phyloP scores from a whole-genome alignment of 352 stramenopile genomes.

The Nannochloropsis limnetica region DNA sequence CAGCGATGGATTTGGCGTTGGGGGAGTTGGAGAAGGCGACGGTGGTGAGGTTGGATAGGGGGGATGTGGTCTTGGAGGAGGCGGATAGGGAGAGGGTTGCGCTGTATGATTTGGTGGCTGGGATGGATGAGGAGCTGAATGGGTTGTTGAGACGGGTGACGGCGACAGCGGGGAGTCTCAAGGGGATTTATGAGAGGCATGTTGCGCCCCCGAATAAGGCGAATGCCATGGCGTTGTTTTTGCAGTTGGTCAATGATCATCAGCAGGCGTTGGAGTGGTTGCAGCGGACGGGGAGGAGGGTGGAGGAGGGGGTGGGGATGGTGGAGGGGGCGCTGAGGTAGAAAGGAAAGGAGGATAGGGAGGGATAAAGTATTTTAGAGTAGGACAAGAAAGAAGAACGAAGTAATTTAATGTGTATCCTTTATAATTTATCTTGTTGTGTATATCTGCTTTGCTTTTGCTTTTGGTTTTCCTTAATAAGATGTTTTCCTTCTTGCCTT shows the following conservation, averaged over 20 bases:
- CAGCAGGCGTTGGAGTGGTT: conserved; percentile 22
- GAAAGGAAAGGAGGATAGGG: background rate
- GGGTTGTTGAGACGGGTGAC: background rate
- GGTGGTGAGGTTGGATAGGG: background rate
- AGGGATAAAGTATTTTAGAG: background rate
- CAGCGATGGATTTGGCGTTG: background rate
- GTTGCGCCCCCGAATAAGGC: background rate
- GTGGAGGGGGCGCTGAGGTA: background rate
- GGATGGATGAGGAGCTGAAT: conserved; percentile 27
- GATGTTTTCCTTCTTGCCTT: background rate
- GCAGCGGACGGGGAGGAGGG: background rate
- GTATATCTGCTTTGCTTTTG: background rate
- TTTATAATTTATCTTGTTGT: background rate
- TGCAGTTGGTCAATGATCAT: conserved; percentile 2
- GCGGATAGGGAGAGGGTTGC: background rate
- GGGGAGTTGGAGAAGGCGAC: background rate
- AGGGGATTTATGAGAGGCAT: background rate
- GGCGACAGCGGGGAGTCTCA: background rate
- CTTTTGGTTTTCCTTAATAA: background rate
- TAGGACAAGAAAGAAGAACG: background rate
- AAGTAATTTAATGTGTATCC: background rate
- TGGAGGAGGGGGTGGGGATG: background rate
- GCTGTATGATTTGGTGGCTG: conserved; percentile 12
- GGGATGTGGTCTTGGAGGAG: background rate
- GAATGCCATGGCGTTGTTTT: background rate